phyloP scores from a whole-genome alignment of 805 yeast genomes.

The Teunomyces cretensis region DNA sequence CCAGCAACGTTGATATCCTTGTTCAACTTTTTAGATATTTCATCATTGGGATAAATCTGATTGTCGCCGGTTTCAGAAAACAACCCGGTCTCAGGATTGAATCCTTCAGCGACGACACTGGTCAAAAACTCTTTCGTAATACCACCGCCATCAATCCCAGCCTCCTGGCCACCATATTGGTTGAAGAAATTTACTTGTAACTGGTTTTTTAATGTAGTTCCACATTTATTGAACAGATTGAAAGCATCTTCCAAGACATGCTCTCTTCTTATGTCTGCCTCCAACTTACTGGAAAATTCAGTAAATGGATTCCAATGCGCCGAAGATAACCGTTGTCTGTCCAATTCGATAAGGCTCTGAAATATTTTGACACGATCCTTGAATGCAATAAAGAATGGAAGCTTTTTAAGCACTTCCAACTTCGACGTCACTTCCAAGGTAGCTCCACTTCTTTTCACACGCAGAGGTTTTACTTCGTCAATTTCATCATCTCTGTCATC shows the following conservation, averaged over 20 bases:
- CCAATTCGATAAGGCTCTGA: conserved; percentile 58
- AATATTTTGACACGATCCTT: conserved; percentile 71
- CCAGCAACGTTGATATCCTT: conserved; percentile 30
- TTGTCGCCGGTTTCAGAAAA: conserved; percentile 49
- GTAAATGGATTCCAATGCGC: not conserved
- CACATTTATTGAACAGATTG: conserved; percentile 50
- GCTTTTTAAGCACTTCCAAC: conserved; percentile 53
- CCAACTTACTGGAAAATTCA: conserved; percentile 22
- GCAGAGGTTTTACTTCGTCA: not conserved
- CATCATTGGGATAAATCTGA: conserved; percentile 74
- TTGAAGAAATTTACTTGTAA: conserved; percentile 68
- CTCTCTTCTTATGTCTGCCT: conserved; percentile 67
- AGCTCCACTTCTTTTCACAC: not conserved
- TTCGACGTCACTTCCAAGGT: conserved; percentile 18
- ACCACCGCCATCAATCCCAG: conserved; percentile 97
- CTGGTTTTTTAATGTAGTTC: conserved; percentile 55
- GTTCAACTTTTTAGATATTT: conserved; percentile 36
- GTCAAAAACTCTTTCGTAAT: conserved; percentile 88
- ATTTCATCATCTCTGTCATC: conserved; percentile 13
- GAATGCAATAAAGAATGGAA: conserved; percentile 83
- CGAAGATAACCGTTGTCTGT: conserved; percentile 29
- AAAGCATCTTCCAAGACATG: conserved; percentile 75
- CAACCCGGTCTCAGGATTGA: conserved; percentile 40
- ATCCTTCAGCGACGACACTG: conserved; percentile 66
- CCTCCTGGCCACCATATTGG: conserved; percentile 69